Conservation (phyloP, 2,329 filamentous ascomycete species). For the Scytalidium lignicola region DNA sequence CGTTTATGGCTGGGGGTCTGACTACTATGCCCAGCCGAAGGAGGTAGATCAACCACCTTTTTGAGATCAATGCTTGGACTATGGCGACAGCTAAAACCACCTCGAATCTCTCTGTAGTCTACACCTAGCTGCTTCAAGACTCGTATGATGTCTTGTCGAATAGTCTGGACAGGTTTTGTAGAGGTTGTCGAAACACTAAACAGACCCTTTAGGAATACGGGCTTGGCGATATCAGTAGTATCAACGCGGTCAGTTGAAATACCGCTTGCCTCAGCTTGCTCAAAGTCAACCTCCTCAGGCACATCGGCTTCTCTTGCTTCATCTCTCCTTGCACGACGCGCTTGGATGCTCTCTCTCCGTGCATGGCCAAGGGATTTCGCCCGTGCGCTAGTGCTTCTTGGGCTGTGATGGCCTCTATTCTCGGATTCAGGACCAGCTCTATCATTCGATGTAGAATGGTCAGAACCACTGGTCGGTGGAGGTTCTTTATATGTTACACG, state of each 20-base stretch:
- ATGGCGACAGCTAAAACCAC: slow-evolving; percentile 86
- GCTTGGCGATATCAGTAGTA: slow-evolving; percentile 78
- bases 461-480: slow-evolving; percentile 72
- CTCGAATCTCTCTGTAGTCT: slow-evolving; percentile 88
- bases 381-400: slow-evolving; percentile 61
- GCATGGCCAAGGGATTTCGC: slow-evolving; percentile 88
- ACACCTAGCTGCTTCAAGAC: slow-evolving; percentile 84
- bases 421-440: slow-evolving; percentile 36
- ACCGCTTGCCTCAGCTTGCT: slow-evolving; percentile 59
- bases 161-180: slow-evolving; percentile 79
- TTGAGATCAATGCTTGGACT: slow-evolving; percentile 84
- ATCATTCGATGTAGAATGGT: slow-evolving; percentile 58
- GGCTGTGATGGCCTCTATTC: slow-evolving; percentile 45
- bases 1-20: slow-evolving; percentile 59
- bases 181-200: slow-evolving; percentile 98
- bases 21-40: slow-evolving; percentile 47
- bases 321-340: slow-evolving; percentile 69
- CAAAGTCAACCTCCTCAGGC: slow-evolving; percentile 84
- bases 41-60: slow-evolving; percentile 58
- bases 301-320: slow-evolving; percentile 71
- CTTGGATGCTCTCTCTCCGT: slow-evolving; percentile 86
- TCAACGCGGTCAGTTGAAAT: slow-evolving; percentile 56
- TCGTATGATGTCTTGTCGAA: slow-evolving; percentile 83
- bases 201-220: slow-evolving; percentile 90
- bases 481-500: slow-evolving; percentile 54